A percentile compares a stretch with the other conserved stretches of the same genome.
These are phyloP conservation scores for Aphanocladium album DNA, from an alignment of 2,329 filamentous ascomycete genomes.

Conservation along the genomic window DNA sequence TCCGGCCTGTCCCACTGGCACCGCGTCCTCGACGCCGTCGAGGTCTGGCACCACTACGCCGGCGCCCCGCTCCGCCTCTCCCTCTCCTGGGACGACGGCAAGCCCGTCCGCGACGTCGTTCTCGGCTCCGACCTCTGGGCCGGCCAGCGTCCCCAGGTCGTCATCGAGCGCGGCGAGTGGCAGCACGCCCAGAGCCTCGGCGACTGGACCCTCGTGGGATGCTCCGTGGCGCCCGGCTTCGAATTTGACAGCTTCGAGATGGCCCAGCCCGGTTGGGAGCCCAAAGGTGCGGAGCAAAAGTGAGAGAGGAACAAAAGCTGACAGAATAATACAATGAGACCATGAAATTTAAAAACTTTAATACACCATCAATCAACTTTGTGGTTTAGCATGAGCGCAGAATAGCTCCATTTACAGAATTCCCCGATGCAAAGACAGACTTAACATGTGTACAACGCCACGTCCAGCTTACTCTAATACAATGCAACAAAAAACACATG, in stretches of 20 bases:
- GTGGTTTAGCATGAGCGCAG: background rate
- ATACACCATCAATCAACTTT: background rate
- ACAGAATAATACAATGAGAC: background rate
- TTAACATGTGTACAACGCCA: background rate
- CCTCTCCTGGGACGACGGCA: slow-evolving; percentile 39
- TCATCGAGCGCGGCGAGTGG: slow-evolving; percentile 38
- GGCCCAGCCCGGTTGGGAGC: slow-evolving; percentile 27
- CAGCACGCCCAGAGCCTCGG: slow-evolving; percentile 42
- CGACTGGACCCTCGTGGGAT: slow-evolving; percentile 44
- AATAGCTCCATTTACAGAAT: background rate
- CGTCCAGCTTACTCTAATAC: background rate
- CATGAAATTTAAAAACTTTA: background rate
- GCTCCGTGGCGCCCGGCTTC: slow-evolving; percentile 25
- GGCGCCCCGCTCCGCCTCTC: slow-evolving; percentile 44
- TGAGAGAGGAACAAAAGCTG: background rate
- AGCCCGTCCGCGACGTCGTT: slow-evolving; percentile 26
- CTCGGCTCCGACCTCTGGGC: slow-evolving; percentile 40
- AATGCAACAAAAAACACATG: background rate
- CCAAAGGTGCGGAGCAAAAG: slow-evolving; percentile 16
- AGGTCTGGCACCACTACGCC: slow-evolving; percentile 51
- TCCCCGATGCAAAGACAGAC: background rate
- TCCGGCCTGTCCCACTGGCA: slow-evolving; percentile 44
- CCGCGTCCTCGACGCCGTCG: slow-evolving; percentile 40
- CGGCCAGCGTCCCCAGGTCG: slow-evolving; percentile 39
- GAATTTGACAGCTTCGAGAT: slow-evolving; percentile 25